phyloP scores from a whole-genome alignment of 805 yeast species.

The Candida hispaniensis region DNA sequence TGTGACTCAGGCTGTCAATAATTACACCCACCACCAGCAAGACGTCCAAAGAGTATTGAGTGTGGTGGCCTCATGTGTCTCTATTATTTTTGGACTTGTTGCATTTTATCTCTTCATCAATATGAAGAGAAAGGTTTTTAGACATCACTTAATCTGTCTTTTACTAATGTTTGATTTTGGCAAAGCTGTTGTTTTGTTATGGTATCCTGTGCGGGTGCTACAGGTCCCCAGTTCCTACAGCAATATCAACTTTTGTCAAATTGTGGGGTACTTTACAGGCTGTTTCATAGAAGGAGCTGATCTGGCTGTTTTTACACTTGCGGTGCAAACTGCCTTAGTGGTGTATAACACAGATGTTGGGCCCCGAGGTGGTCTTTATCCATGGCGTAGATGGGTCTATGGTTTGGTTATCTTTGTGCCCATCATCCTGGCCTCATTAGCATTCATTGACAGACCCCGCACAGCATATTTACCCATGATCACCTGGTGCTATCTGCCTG shows the following conservation, averaged over 20 bases:
- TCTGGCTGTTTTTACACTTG: conserved; percentile 66
- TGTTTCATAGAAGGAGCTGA: conserved; percentile 76
- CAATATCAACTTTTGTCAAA: conserved; percentile 43
- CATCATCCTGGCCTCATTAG: conserved; percentile 52
- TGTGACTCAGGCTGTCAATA: conserved; percentile 17
- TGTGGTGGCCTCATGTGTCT: conserved; percentile 39
- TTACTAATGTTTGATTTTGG: conserved; percentile 59
- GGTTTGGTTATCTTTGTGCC: conserved; percentile 52
- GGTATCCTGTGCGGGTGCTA: conserved; percentile 53
- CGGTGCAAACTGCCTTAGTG: conserved; percentile 64
- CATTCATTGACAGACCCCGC: conserved; percentile 46
- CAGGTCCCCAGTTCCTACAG: conserved; percentile 35
- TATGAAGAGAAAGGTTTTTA: conserved; percentile 20
- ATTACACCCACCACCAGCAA: conserved; percentile 20
- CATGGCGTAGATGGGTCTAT: conserved; percentile 7
- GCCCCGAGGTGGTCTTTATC: conserved; percentile 18
- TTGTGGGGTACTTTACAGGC: conserved; percentile 71
- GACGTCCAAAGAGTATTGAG: conserved; percentile 33
- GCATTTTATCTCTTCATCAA: conserved; percentile 45
- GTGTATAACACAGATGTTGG: conserved; percentile 52
- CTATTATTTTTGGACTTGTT: conserved; percentile 43
- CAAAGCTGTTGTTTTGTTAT: conserved; percentile 53
- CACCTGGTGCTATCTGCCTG: conserved; percentile 70
- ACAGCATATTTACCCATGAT: conserved; percentile 43
- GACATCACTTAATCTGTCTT: conserved; percentile 47